Conservation (phyloP, 345 rosid species). For the Lumnitzera littorea region DNA sequence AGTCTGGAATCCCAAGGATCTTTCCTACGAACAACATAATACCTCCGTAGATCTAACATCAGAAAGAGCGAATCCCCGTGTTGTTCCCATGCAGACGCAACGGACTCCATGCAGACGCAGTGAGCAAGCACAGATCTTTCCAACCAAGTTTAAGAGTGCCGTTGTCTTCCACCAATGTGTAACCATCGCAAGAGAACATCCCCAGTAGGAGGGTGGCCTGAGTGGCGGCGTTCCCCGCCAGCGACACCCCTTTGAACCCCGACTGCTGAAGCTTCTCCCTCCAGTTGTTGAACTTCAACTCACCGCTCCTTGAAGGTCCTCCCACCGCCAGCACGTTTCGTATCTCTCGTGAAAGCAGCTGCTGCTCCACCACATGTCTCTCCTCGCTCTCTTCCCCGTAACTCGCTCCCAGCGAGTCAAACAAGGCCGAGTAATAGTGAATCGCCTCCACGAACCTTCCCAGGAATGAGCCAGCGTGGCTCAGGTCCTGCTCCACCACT, state of each 20-base stretch:
- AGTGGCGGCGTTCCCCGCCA: constrained; percentile 83
- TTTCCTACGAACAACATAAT: too few species aligned
- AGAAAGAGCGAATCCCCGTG: too few species aligned
- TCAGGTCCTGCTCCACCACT: constrained; percentile 92
- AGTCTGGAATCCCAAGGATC: too few species aligned
- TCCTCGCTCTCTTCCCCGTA: constrained; percentile 97
- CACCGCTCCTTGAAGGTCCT: constrained; percentile 73
- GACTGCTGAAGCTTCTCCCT: constrained; percentile 85
- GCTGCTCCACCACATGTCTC: constrained; percentile 96
- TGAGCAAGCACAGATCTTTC: constrained; percentile 96
- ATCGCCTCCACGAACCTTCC: constrained; percentile 97
- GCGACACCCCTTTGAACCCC: constrained; percentile 77
- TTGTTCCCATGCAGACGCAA: constrained; percentile 9
- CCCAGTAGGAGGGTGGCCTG: constrained; percentile 87
- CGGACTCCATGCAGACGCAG: constrained; percentile 99
- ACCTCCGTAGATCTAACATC: too few species aligned
- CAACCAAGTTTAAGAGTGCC: constrained; percentile 95
- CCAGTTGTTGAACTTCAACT: constrained; percentile 81
- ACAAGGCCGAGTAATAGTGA: constrained; percentile 93
- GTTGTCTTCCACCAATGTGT: constrained; percentile 88
- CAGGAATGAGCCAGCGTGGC: constrained; percentile 84
- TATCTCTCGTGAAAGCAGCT: constrained; percentile 82
- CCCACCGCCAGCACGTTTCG: constrained; percentile 80
- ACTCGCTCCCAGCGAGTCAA: constrained; percentile 92
- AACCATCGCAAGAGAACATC: constrained; percentile 94